Evolutionary conservation across 2,329 filamentous ascomycete genomes (phyloP).

Genomic region (Penicillium sp.): DNA sequence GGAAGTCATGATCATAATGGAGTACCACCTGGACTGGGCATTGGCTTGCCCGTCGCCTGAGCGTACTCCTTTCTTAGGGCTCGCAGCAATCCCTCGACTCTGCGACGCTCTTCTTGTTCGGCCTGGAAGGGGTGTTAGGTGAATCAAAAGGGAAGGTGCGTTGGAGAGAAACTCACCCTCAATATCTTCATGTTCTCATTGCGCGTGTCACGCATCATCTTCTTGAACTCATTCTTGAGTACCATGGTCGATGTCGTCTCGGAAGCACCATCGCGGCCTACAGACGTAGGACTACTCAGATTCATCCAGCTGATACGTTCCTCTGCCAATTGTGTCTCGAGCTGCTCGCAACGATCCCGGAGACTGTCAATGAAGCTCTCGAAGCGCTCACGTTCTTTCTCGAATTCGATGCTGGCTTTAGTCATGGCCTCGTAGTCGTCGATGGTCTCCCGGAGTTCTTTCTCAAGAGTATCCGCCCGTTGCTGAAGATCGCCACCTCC

Average conservation of each 20-base stretch:
- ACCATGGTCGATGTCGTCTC: conserved; percentile 66
- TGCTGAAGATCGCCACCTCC: conserved; percentile 42
- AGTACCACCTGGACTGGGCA: conserved; percentile 33
- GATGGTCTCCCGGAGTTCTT: conserved; percentile 64
- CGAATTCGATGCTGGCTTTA: conserved; percentile 65
- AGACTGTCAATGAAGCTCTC: conserved; percentile 62
- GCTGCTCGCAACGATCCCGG: conserved; percentile 59
- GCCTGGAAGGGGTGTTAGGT: conserved; percentile 48
- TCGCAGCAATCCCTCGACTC: conserved; percentile 62
- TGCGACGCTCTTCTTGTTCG: conserved; percentile 67
- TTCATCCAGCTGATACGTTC: conserved; percentile 66
- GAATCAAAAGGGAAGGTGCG: not conserved
- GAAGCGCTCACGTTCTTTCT: conserved; percentile 64
- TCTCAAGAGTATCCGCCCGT: conserved; percentile 56
- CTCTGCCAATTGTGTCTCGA: conserved; percentile 63
- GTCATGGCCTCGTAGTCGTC: conserved; percentile 68
- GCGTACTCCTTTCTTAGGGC: conserved; percentile 44
- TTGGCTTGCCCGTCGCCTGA: conserved; percentile 31
- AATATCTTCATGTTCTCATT: conserved; percentile 62
- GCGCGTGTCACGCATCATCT: conserved; percentile 72
- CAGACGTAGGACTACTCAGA: conserved; percentile 51
- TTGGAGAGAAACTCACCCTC: conserved; percentile 52
- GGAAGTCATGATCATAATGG: conserved; percentile 35
- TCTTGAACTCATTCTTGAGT: conserved; percentile 71
- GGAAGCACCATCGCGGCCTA: conserved; percentile 36